Conservation (phyloP, 257 asterid species). For the Knoxia roxburghii region DNA sequence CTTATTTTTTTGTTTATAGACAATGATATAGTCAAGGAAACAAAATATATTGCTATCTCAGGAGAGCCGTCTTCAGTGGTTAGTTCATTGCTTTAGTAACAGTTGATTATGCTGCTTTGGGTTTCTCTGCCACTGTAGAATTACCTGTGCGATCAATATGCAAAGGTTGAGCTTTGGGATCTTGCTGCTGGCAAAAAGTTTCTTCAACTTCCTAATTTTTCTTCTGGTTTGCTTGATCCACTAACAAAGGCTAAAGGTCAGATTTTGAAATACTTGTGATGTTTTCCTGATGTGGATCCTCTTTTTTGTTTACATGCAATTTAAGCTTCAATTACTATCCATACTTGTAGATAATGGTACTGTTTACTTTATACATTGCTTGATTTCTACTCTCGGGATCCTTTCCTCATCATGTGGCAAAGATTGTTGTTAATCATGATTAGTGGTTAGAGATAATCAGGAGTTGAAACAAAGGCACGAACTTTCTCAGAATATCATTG, state of each 20-base stretch:
- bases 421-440: too few species aligned
- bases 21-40: slow-evolving; percentile 28
- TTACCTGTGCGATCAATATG: slow-evolving; percentile 11
- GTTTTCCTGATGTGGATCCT: background rate
- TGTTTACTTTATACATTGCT: background rate
- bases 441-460: background rate
- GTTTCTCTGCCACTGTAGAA: slow-evolving; percentile 2
- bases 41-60: slow-evolving; percentile 50
- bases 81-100: slow-evolving; percentile 12
- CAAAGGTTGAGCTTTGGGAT: slow-evolving; percentile 80
- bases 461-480: background rate
- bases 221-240: slow-evolving; percentile 24
- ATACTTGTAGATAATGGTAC: background rate
- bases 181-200: slow-evolving; percentile 46
- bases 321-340: background rate
- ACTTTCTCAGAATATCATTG: background rate
- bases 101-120: slow-evolving; percentile 1
- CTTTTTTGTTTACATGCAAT: background rate
- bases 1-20: slow-evolving; percentile 16
- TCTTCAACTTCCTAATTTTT: slow-evolving; percentile 39
- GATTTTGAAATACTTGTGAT: background rate
- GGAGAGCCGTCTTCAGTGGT: slow-evolving; percentile 72
- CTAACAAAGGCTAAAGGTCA: slow-evolving; percentile 51
- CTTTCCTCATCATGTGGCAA: background rate
- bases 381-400: background rate